Base-by-base conservation (phyloP, 306 rosid species). In the Oxytropis ochrocephala region DNA sequence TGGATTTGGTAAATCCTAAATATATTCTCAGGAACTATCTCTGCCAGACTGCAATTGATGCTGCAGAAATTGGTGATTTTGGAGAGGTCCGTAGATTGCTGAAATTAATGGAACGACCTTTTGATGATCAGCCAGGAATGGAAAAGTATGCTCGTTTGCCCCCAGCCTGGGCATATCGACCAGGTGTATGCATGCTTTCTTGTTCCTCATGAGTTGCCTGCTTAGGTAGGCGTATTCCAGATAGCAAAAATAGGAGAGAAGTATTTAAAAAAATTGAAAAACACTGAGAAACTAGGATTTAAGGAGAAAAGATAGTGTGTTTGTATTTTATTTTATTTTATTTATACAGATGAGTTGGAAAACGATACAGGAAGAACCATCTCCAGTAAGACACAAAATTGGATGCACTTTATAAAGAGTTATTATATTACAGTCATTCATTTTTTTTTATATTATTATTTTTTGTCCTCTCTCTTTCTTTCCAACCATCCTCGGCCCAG, bases 91-190 rank as follows among this genome's bases (percentile, higher is more conserved):
- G 63, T 7, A 82, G 92, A 77, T 52, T 95, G 78, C 97, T 95
- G 27, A 87, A 91, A 69, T 69, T 95, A 72, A 77, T 95, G 83
- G 97, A 95, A 76, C 84, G 83, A 27, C 99, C 99, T 8, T 95
- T 71, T 64, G 99, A 95, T 53, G 97, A 89, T 66, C 99, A 91
- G 83, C 97, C 97, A 0, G 97, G 92, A 83, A 95, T 95, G 99
- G 99, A 95, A 75, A 95, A 89, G 68, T 91, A 95, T 74, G 97
- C 99, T 60, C 96, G 97, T 51, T 81, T 95, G 69, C 99, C 99
- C 38, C 99, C 99, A 0, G 97, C 99, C 8, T 95, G 99, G 99
- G 99, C 99, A 29, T 95, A 95, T 79, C 78, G 99, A 39, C 99
- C 99, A 14, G 99, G 99, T 21, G 99, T 91, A 30, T 80, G 99